Conservation (phyloP, 2,329 filamentous ascomycete species). For the Neonectria punicea region DNA sequence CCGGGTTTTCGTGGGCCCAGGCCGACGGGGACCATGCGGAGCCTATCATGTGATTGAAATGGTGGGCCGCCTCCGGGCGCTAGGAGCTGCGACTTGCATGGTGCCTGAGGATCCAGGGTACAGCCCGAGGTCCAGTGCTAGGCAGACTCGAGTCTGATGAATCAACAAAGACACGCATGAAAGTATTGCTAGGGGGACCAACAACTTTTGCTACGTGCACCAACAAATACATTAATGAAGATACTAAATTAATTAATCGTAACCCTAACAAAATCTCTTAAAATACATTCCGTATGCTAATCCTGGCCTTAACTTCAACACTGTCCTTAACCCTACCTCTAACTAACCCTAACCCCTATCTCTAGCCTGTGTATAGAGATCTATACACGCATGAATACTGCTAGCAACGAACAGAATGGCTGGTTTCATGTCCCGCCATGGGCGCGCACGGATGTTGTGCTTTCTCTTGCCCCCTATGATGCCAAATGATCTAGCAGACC, state of each 20-base stretch:
- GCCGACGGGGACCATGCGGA: conserved; percentile 14
- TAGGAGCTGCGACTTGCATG: conserved; percentile 15
- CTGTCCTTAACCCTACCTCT: too few relatives aligned
- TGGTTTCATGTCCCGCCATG: too few relatives aligned
- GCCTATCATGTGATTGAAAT: conserved; percentile 36
- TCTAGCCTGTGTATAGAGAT: too few relatives aligned
- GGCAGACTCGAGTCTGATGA: neutral
- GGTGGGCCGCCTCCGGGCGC: neutral
- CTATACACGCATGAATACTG: neutral
- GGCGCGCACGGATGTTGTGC: neutral
- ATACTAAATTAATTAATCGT: too few relatives aligned
- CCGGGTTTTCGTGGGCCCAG: conserved; percentile 36
- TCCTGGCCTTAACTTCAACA: too few relatives aligned
- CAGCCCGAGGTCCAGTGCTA: neutral
- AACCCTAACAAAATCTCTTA: too few relatives aligned
- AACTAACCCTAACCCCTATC: too few relatives aligned
- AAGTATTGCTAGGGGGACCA: too few relatives aligned
- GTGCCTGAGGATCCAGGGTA: conserved; percentile 19
- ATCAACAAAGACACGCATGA: neutral
- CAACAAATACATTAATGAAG: too few relatives aligned
- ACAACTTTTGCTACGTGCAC: too few relatives aligned
- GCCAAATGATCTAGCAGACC: neutral
- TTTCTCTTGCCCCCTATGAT: neutral
- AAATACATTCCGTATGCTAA: too few relatives aligned
- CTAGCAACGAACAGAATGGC: neutral